A percentile compares a stretch with the other conserved stretches of the same genome.
Evolutionary conservation across 768 basidiomycete genomes (phyloP).

Genomic region (Lentinula raphanica): DNA sequence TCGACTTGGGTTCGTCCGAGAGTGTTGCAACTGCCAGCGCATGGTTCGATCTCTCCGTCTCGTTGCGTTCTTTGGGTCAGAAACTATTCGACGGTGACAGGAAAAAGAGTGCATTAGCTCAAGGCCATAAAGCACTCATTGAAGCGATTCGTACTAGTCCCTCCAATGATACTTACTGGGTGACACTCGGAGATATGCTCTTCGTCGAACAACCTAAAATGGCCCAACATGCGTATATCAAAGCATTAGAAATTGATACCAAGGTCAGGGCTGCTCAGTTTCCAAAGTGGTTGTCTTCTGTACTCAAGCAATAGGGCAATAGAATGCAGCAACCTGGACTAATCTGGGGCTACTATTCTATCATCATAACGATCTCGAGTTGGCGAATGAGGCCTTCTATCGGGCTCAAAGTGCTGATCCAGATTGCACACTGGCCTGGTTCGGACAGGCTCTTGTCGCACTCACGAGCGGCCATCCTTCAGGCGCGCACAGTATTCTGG

Average conservation of each 20-base stretch:
- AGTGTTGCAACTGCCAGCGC: slow-evolving; percentile 48
- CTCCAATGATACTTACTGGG: slow-evolving; percentile 73
- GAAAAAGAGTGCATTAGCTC: slow-evolving; percentile 29
- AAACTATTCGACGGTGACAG: slow-evolving; percentile 25
- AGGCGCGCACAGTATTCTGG: slow-evolving; percentile 66
- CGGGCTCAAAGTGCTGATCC: slow-evolving; percentile 90
- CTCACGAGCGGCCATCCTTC: slow-evolving; percentile 47
- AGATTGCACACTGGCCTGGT: slow-evolving; percentile 84
- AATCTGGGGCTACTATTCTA: slow-evolving; percentile 87
- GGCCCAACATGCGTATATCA: slow-evolving; percentile 90
- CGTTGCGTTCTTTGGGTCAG: slow-evolving; percentile 46
- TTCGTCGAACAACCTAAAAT: slow-evolving; percentile 63
- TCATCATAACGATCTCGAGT: slow-evolving; percentile 67
- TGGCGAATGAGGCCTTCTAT: slow-evolving; percentile 82
- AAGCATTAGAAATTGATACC: slow-evolving; percentile 76
- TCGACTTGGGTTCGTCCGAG: slow-evolving; percentile 51
- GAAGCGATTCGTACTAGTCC: slow-evolving; percentile 73
- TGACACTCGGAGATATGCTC: slow-evolving; percentile 69
- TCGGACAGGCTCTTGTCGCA: slow-evolving; percentile 80
- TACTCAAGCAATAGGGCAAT: not conserved
- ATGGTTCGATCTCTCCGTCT: slow-evolving; percentile 69
- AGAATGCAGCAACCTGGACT: slow-evolving; percentile 79
- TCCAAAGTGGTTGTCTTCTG: not conserved
- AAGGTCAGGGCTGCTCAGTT: slow-evolving; percentile 53
- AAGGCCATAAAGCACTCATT: slow-evolving; percentile 51